These are phyloP conservation scores for Cyclostephanos tholiformis DNA, from an alignment of 108 stramenopile genomes.

Conservation along the genomic window DNA sequence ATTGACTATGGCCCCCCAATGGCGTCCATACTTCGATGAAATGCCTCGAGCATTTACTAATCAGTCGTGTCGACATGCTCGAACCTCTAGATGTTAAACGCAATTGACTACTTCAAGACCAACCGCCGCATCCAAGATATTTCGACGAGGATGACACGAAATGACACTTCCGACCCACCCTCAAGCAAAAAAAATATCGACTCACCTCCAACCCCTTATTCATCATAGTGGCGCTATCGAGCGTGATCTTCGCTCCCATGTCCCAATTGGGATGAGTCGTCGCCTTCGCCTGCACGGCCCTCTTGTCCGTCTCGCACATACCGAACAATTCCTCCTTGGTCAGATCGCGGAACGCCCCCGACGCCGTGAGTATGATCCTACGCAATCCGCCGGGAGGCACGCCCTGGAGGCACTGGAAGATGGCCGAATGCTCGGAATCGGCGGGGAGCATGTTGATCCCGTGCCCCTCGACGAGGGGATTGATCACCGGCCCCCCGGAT, in stretches of 20 bases:
- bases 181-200: not conserved
- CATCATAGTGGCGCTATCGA: conserved; percentile 98
- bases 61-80: too few species aligned
- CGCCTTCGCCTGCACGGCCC: conserved; percentile 88
- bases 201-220: conserved; percentile 97
- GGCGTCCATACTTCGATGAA: too few species aligned
- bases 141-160: too few species aligned
- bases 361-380: conserved; percentile 93
- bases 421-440: conserved; percentile 94
- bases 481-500: conserved; percentile 93
- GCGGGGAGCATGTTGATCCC: conserved; percentile 97
- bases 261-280: conserved; percentile 98
- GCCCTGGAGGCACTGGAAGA: conserved; percentile 96
- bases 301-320: conserved; percentile 81
- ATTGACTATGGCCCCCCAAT: too few species aligned
- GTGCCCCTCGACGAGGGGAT: conserved; percentile 91
- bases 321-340: conserved; percentile 88
- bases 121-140: too few species aligned
- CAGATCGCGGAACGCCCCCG: conserved; percentile 95
- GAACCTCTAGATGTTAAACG: too few species aligned
- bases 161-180: too few species aligned
- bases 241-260: conserved; percentile 94
- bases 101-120: too few species aligned
- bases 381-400: conserved; percentile 90
- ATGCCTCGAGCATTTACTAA: too few species aligned